Conservation (phyloP, 352 stramenopile species). For the Phytopythium ostracodes region DNA sequence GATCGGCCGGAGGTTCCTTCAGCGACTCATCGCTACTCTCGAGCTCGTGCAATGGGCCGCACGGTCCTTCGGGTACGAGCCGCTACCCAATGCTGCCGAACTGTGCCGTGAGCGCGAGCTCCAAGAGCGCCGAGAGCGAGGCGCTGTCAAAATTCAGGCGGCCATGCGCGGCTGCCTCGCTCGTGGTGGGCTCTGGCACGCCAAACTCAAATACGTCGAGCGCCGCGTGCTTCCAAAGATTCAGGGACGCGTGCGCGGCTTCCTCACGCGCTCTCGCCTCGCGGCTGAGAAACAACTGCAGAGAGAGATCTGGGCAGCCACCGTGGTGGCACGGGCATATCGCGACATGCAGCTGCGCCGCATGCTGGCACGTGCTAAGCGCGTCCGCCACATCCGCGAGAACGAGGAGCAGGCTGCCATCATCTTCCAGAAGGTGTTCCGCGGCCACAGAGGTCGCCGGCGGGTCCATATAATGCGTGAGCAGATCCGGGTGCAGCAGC, state of each 20-base stretch:
- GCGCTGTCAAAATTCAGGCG: constrained; percentile 74
- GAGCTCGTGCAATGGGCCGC: constrained; percentile 80
- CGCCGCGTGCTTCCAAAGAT: constrained; percentile 61
- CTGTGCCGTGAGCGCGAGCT: constrained; percentile 62
- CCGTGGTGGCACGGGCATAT: constrained; percentile 43
- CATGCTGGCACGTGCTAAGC: constrained; percentile 40
- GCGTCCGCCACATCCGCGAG: constrained; percentile 45
- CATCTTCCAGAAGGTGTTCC: constrained; percentile 75
- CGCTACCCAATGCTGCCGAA: constrained; percentile 74
- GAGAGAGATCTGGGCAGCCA: constrained; percentile 29
- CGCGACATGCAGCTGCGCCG: constrained; percentile 49
- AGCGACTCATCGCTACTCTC: constrained; percentile 63
- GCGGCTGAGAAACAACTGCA: constrained; percentile 19
- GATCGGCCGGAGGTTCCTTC: constrained; percentile 71
- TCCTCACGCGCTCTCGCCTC: constrained; percentile 53
- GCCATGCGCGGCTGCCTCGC: constrained; percentile 77
- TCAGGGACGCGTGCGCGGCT: constrained; percentile 79
- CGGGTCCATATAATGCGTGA: constrained; percentile 40
- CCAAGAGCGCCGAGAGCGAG: constrained; percentile 31
- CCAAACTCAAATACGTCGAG: constrained; percentile 68
- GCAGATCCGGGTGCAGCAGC: constrained; percentile 30
- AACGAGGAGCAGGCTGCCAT: constrained; percentile 57
- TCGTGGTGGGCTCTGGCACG: constrained; percentile 64
- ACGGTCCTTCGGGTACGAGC: constrained; percentile 85
- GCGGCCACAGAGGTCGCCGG: constrained; percentile 52